These are phyloP conservation scores for Diplodia sapinea DNA, from an alignment of 2,329 filamentous ascomycete genomes.

Conservation along the genomic window DNA sequence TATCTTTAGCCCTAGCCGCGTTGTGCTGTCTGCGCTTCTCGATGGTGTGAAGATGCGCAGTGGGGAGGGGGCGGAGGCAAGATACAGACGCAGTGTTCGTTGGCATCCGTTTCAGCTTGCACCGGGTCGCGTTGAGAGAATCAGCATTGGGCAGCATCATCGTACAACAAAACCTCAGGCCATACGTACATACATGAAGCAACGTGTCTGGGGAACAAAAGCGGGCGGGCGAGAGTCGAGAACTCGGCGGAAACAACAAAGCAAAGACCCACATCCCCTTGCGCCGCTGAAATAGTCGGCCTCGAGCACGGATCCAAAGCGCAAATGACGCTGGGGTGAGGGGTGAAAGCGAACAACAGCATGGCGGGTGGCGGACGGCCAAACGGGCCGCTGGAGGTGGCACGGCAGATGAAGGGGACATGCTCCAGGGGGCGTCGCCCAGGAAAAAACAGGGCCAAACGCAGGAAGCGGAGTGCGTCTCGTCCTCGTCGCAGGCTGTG, in stretches of 20 bases:
- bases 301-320: not conserved
- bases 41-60: slow-evolving; percentile 3
- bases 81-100: not conserved
- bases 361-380: not conserved
- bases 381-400: slow-evolving; percentile 8
- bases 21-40: too few species aligned
- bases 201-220: not conserved
- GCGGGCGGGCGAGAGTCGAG: not conserved
- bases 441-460: too few species aligned
- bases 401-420: slow-evolving; percentile 1
- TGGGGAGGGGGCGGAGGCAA: not conserved
- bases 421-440: not conserved
- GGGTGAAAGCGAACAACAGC: not conserved
- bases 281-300: not conserved
- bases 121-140: not conserved
- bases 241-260: not conserved
- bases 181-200: not conserved
- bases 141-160: not conserved
- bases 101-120: not conserved
- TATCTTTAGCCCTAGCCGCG: not conserved
- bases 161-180: not conserved
- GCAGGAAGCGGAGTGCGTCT: not conserved
- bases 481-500: slow-evolving; percentile 8
- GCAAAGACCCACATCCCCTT: not conserved
- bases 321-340: too few species aligned